A percentile compares a stretch with the other conserved stretches of the same genome.
Conservation (phyloP, 1,284 basidiomycete species). For the Earliella scabrosa region DNA sequence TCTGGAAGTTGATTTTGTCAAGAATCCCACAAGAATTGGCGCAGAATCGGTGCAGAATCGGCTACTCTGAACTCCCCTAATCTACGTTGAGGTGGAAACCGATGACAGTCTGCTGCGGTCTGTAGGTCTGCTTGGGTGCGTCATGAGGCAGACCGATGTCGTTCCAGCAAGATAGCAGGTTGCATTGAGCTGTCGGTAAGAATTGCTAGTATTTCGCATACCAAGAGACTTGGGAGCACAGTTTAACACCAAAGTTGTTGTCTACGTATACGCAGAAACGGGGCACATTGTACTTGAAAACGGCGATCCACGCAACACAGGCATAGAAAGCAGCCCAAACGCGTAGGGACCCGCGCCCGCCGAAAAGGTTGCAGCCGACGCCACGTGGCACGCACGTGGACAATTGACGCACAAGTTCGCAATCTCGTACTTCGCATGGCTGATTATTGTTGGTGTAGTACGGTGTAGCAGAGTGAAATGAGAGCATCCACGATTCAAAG, state of each 20-base stretch:
- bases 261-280: conserved; percentile 41
- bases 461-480: no score
- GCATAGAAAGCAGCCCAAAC: conserved; percentile 39
- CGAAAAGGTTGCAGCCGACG: conserved; percentile 40
- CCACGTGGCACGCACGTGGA: no score
- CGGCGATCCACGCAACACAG: conserved; percentile 41
- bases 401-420: no score
- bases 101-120: conserved; percentile 37
- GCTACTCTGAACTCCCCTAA: no score
- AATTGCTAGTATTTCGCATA: conserved; percentile 36
- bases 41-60: no score
- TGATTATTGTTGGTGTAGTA: no score
- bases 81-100: no score
- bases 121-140: conserved; percentile 41
- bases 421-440: no score
- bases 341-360: conserved; percentile 28
- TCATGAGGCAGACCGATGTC: conserved; percentile 43
- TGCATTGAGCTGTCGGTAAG: conserved; percentile 37
- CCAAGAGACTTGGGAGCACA: conserved; percentile 14
- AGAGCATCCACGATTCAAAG: no score
- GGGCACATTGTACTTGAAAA: conserved; percentile 22
- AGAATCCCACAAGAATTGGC: no score
- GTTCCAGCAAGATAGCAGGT: conserved; percentile 44
- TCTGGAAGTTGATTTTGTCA: no score
- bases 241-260: conserved; percentile 39